These are phyloP conservation scores for Trichoderma sp. DNA, from an alignment of 2,329 filamentous ascomycete genomes.

Conservation along the genomic window DNA sequence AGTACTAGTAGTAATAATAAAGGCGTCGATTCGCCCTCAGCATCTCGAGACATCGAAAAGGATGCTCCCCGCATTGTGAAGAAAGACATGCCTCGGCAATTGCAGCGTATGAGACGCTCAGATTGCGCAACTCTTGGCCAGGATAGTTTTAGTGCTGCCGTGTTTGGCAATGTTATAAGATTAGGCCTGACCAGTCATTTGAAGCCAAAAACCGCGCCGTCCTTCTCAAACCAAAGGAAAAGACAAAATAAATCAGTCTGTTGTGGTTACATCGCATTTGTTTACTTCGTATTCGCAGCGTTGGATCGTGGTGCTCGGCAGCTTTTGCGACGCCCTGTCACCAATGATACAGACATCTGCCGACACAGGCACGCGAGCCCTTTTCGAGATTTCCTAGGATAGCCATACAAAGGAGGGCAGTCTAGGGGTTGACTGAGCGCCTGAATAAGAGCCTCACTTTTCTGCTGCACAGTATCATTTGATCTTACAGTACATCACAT, in stretches of 20 bases:
- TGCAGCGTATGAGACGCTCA: neutral
- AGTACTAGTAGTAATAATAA: too few species aligned
- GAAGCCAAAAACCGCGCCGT: neutral
- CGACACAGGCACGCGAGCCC: neutral
- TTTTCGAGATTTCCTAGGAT: neutral
- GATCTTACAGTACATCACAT: neutral
- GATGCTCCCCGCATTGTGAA: conserved; percentile 11
- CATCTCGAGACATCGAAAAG: neutral
- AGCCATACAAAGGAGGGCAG: neutral
- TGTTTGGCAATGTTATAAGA: conserved; percentile 7
- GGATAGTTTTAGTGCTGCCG: neutral
- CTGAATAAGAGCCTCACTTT: neutral
- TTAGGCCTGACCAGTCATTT: neutral
- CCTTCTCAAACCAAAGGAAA: neutral
- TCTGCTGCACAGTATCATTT: too few species aligned
- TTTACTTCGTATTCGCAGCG: neutral
- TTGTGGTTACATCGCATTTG: neutral
- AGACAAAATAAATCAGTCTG: neutral
- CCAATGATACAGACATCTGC: neutral
- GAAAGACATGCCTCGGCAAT: conserved; percentile 4
- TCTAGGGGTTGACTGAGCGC: neutral
- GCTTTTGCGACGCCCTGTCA: neutral
- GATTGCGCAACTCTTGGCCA: neutral
- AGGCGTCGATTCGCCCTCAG: neutral
- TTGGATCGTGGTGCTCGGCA: neutral